Percentiles rank a stretch among this genome's conserved stretches.
These are phyloP conservation scores for Aspergillus egyptiacus DNA, from an alignment of 495 filamentous ascomycete species.

Conservation along the genomic window DNA sequence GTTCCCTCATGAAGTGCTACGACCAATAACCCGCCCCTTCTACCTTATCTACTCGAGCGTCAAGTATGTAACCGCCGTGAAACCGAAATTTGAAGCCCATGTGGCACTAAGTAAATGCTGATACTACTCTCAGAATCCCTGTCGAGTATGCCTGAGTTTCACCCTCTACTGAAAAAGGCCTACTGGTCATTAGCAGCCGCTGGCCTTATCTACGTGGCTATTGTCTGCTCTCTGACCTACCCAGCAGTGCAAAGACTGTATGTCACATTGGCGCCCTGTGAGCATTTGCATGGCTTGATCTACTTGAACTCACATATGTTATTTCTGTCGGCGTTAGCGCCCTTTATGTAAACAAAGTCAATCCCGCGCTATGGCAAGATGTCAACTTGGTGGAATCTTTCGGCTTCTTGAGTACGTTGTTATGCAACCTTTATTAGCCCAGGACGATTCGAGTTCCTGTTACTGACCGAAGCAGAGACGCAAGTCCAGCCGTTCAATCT, in stretches of 20 bases:
- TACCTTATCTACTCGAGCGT: background rate
- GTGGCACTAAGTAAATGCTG: too few species aligned
- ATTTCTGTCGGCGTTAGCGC: constrained; percentile 41
- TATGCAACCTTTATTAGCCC: background rate
- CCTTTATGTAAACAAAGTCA: constrained; percentile 70
- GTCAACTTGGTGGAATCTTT: constrained; percentile 67
- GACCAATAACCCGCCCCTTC: background rate
- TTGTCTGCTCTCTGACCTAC: constrained; percentile 42
- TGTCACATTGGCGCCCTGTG: background rate
- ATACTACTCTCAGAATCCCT: background rate
- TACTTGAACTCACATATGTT: background rate
- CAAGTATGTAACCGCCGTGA: background rate
- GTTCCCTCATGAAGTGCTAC: background rate
- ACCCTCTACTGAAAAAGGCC: constrained; percentile 50
- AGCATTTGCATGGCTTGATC: background rate
- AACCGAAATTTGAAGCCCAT: too few species aligned
- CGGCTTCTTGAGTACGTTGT: constrained; percentile 70
- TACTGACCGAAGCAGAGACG: constrained; percentile 36
- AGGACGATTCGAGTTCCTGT: background rate
- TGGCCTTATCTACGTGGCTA: constrained; percentile 47
- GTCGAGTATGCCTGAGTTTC: constrained; percentile 31
- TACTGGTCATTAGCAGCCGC: constrained; percentile 50
- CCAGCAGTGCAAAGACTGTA: constrained; percentile 49
- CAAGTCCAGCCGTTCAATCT: constrained; percentile 57
- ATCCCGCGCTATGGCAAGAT: constrained; percentile 63